Conservation (phyloP, 2,329 filamentous ascomycete genomes). For the Trichoderma atroviride region DNA sequence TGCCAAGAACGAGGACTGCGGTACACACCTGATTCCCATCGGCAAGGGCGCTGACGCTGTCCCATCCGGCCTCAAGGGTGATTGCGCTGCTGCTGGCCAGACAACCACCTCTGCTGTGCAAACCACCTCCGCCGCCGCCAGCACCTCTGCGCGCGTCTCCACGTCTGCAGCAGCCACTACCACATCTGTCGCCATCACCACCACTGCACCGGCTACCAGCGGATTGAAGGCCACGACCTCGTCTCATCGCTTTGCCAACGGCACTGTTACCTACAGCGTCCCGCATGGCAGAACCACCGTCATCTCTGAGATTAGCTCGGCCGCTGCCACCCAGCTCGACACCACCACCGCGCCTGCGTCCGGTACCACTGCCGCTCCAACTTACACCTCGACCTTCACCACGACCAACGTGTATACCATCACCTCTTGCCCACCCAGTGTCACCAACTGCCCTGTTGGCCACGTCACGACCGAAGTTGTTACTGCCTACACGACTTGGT, state of each 20-base stretch:
- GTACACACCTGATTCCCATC: slow-evolving; percentile 42
- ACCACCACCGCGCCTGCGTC: slow-evolving; percentile 28
- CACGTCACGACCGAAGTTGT: slow-evolving; percentile 34
- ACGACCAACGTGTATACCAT: slow-evolving; percentile 38
- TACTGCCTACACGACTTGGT: slow-evolving; percentile 31
- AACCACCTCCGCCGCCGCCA: slow-evolving; percentile 27
- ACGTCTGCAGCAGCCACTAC: slow-evolving; percentile 27
- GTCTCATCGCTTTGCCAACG: slow-evolving; percentile 13
- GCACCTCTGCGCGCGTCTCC: background rate
- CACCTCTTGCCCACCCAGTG: slow-evolving; percentile 38
- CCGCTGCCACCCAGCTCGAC: background rate
- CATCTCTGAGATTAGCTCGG: slow-evolving; percentile 18
- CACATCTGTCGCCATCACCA: background rate
- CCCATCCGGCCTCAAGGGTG: slow-evolving; percentile 36
- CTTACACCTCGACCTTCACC: slow-evolving; percentile 36
- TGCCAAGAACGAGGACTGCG: slow-evolving; percentile 44
- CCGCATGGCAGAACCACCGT: background rate
- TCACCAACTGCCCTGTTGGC: slow-evolving; percentile 34
- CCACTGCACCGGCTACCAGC: background rate
- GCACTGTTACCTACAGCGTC: slow-evolving; percentile 4
- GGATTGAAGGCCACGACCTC: background rate
- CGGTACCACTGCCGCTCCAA: slow-evolving; percentile 27
- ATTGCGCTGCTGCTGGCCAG: slow-evolving; percentile 33
- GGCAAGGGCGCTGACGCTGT: slow-evolving; percentile 45
- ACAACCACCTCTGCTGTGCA: slow-evolving; percentile 28